Evolutionary conservation across 2,329 filamentous ascomycete species (phyloP), one percentile per base, ranked within the genome.

Genomic region (Cordyceps javanica): DNA sequence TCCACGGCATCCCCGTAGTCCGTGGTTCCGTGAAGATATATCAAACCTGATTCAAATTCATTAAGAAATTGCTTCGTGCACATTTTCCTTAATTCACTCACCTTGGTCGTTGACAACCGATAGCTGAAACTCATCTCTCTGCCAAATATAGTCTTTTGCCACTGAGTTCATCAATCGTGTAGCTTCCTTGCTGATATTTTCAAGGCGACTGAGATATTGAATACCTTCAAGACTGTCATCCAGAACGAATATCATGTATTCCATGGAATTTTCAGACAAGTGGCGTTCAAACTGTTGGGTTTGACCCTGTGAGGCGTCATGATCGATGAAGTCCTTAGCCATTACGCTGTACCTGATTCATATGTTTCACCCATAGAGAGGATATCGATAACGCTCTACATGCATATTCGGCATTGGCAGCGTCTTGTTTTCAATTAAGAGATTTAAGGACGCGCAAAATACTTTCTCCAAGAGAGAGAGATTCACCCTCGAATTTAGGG

Each of bases 1-100:
- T 96, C 93, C 4, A 97, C 86, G 0, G 91, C 94, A 72, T 99
- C 95, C 9, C 93, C 92, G 66, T 91, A 97, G 69, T 93, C 89
- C 1, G 91, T 94, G 53, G 79, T 77, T 21, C 93, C 93, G 61
- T 84, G 82, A 6, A 99, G 80, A 62, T 86, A 85, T n/a, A 77
- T 68, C 9, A 83, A 67, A 1, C 78, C 81, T 81, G 13, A 41
- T 38, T 39, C 38, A 46, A 25, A 53, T 34, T 57, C 44, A 58
- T 62, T 3, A 62, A 9, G 19, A 23, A 2, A 7, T 55, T 23
- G 7, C 7, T 16, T 23, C 38, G 21, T 51, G 10, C 48, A n/a
- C 5, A 34, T 8, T 9, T 5, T 19, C 11, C 11, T 21, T 10
- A 1, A 14, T 48, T 38, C 42, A 23, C 75, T 66, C 69, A 86